Percentiles rank a stretch among this genome's conserved stretches.
Evolutionary conservation across 2,329 filamentous ascomycete species (phyloP).

Genomic region (Trichophyton rubrum): DNA sequence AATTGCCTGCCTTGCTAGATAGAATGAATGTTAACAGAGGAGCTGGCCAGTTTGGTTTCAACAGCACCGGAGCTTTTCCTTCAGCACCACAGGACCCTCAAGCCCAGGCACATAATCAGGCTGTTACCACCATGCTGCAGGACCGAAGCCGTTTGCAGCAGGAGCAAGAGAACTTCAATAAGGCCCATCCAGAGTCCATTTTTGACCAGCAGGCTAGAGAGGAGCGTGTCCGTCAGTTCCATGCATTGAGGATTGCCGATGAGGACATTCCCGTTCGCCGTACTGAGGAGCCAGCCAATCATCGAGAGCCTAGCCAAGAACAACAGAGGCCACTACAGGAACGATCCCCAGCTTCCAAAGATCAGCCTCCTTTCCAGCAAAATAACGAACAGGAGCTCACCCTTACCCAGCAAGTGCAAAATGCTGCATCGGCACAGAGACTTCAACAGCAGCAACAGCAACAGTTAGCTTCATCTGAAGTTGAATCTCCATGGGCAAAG

Average conservation of each 20-base stretch:
- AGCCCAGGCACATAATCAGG: constrained; percentile 38
- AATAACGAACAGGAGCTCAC: constrained; percentile 50
- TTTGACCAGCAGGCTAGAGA: constrained; percentile 42
- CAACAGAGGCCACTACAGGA: constrained; percentile 15
- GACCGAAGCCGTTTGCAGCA: constrained; percentile 49
- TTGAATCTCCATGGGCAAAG: constrained; percentile 46
- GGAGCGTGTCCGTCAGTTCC: constrained; percentile 72
- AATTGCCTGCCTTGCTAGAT: constrained; percentile 51
- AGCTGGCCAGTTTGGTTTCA: constrained; percentile 35
- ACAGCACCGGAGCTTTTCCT: constrained; percentile 31
- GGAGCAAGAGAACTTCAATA: constrained; percentile 46
- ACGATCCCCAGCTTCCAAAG: constrained; percentile 10
- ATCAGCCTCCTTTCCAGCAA: constrained; percentile 7
- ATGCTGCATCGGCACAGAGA: constrained; percentile 43
- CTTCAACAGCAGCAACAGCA: constrained; percentile 23
- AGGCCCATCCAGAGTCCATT: constrained; percentile 31
- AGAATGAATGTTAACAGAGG: constrained; percentile 48
- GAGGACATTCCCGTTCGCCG: constrained; percentile 25
- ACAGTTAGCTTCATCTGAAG: constrained; percentile 16
- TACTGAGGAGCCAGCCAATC: constrained; percentile 30
- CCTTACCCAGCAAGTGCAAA: constrained; percentile 72
- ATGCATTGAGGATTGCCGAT: constrained; percentile 62
- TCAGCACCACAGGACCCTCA: constrained; percentile 30
- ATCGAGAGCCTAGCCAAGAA: constrained; percentile 23
- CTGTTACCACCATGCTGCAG: constrained; percentile 48